A percentile compares a stretch with the other conserved stretches of the same genome.
These are phyloP conservation scores for Juncus inflexus DNA, from an alignment of 176 grass and related monocot genomes.

Conservation along the genomic window DNA sequence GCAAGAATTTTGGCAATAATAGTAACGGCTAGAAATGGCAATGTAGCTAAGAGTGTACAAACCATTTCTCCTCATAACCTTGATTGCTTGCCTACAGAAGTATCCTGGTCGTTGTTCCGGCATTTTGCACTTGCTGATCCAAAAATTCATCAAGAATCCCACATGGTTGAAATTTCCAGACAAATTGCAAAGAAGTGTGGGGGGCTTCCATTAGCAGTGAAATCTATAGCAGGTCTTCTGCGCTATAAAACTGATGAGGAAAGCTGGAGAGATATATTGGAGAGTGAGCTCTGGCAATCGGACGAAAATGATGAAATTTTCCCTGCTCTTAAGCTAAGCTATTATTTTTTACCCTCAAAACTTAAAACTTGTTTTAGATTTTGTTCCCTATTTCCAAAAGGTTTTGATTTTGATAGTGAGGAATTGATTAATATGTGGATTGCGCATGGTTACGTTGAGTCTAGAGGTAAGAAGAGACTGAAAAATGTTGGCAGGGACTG, in stretches of 20 bases:
- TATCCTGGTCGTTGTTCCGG: slow-evolving; percentile 33
- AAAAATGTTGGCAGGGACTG: slow-evolving; percentile 31
- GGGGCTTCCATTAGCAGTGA: slow-evolving; percentile 42
- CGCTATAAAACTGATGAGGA: slow-evolving; percentile 16
- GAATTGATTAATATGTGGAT: slow-evolving; percentile 41
- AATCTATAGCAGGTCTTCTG: slow-evolving; percentile 33
- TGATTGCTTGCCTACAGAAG: background rate
- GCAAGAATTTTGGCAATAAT: slow-evolving; percentile 25
- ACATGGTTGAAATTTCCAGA: slow-evolving; percentile 23
- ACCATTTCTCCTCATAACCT: slow-evolving; percentile 1
- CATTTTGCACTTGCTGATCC: slow-evolving; percentile 30
- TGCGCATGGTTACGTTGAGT: slow-evolving; percentile 34
- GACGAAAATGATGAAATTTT: slow-evolving; percentile 16
- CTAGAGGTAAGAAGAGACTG: background rate
- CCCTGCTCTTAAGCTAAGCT: slow-evolving; percentile 39
- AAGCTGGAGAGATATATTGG: slow-evolving; percentile 36
- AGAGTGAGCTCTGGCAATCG: slow-evolving; percentile 43
- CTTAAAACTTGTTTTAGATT: slow-evolving; percentile 43
- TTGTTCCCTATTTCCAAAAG: slow-evolving; percentile 36
- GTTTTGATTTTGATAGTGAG: slow-evolving; percentile 24
- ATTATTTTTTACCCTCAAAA: slow-evolving; percentile 25
- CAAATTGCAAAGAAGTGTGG: slow-evolving; percentile 37
- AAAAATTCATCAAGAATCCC: background rate
- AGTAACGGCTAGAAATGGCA: slow-evolving; percentile 34
- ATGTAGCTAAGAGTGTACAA: slow-evolving; percentile 28